Base-by-base conservation (phyloP, 805 yeast genomes). In the Pichia thaimueangensis region DNA sequence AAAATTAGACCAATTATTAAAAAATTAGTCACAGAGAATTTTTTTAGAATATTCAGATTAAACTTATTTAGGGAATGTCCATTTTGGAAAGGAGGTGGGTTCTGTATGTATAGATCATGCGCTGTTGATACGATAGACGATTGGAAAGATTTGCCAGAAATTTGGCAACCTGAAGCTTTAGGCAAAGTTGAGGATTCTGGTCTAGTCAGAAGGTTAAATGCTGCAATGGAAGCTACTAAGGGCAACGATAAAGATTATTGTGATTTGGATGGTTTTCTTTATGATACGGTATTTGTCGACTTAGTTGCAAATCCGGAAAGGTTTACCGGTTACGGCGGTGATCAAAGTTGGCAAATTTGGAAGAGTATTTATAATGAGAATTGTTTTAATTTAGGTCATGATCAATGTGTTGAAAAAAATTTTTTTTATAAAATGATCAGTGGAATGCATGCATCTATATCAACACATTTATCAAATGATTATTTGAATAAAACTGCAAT, bases 361-460 rank as follows among this genome's bases (percentile, higher is more conserved):
- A 71, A 78, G 31, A 86, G 94, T 50, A 88, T 93, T 23, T 93
- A 93, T 62, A 80, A 78, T 33, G 96, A 93, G 54, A 89, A 89
- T 67, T 88, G 96, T 60, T 89, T 89, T 65, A 54, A 51, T 37
- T 31, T 53, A 24, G 64, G 62, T 5, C 45, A 52, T 31, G 78
- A 73, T 16, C 76, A 73, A 48, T 89, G 96, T 59, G 65, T 82
- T 34, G 97, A 94, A 55, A 91, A 91, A 65, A 80, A 86, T 49
- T 78, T 89, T 30, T 93, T 93, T 55, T 93, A 83, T 64, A 76
- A 93, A 51, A 65, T 93, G 41, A 72, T 93, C 19, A 82, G 93
- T 22, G 99, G 99, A 2, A 76, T 93, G 82, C 99, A 93, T 59
- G 87, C 96, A 2, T 86, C 96, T 2, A 87, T 93, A 47, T 91